Evolutionary conservation across 1,284 basidiomycete genomes (phyloP).

Genomic region (Quambalaria eucalypti): DNA sequence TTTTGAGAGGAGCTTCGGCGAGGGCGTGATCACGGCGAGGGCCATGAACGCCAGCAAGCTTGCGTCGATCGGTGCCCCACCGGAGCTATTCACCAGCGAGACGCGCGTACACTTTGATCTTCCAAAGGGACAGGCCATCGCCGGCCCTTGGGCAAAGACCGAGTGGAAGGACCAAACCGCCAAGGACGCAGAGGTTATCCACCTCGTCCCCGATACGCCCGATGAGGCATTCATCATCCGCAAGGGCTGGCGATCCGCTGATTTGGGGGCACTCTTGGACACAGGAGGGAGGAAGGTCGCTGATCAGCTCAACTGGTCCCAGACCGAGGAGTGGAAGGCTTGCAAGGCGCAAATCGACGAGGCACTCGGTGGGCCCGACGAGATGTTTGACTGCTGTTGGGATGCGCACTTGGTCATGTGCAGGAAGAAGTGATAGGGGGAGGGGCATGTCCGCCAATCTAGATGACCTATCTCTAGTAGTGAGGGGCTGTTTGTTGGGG

Average conservation of each 20-base stretch:
- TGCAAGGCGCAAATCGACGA: not conserved
- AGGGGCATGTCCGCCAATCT: too few species aligned
- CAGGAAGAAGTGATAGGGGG: too few species aligned
- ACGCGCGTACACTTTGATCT: not conserved
- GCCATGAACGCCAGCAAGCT: not conserved
- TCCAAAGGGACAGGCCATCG: not conserved
- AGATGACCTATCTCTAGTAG: too few species aligned
- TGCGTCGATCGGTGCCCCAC: not conserved
- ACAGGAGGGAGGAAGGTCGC: not conserved
- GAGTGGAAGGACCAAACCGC: not conserved
- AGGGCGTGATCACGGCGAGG: too few species aligned
- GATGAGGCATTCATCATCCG: not conserved
- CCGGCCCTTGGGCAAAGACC: not conserved
- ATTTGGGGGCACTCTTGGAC: not conserved
- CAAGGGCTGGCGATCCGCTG: not conserved
- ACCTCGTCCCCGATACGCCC: not conserved
- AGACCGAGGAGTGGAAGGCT: not conserved
- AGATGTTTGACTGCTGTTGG: too few species aligned
- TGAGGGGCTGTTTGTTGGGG: too few species aligned
- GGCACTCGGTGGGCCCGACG: not conserved
- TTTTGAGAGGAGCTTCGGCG: too few species aligned
- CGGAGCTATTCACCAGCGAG: not conserved
- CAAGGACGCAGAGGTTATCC: not conserved
- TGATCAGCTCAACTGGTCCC: too few species aligned
- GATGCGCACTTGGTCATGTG: too few species aligned